A percentile compares a stretch with the other conserved stretches of the same genome.
These are phyloP conservation scores for Populus simonii DNA, from an alignment of 345 rosid species.

Conservation along the genomic window DNA sequence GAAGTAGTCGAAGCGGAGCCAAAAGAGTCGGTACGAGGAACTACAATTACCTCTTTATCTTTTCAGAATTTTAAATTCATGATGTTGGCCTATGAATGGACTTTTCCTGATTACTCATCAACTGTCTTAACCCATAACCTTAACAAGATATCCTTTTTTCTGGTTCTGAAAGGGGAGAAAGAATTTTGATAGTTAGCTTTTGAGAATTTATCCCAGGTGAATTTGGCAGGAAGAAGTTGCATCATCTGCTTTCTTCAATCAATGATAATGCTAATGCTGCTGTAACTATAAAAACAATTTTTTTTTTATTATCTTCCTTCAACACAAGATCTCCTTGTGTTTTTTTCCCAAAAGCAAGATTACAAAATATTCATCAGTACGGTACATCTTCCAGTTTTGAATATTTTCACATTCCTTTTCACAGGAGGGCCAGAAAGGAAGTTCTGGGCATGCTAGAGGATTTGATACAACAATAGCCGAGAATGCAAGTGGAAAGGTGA, in stretches of 20 bases:
- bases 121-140: background rate
- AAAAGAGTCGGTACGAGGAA: slow-evolving; percentile 54
- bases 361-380: background rate
- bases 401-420: background rate
- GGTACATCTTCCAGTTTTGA: background rate
- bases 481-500: slow-evolving; percentile 52
- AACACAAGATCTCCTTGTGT: background rate
- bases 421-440: slow-evolving; percentile 59
- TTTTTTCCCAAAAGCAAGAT: background rate
- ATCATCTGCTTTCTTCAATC: background rate
- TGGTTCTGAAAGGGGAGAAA: background rate
- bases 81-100: background rate
- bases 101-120: background rate
- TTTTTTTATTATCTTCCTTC: background rate
- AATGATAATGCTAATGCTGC: background rate
- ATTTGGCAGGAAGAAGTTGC: background rate
- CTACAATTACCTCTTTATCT: background rate
- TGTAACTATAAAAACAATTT: background rate
- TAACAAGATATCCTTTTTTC: background rate
- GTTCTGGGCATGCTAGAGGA: slow-evolving; percentile 51
- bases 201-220: background rate
- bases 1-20: slow-evolving; percentile 59
- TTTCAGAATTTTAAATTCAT: background rate
- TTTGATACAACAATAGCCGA: slow-evolving; percentile 49
- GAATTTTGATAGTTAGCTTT: background rate